Evolutionary conservation across 2,329 filamentous ascomycete species (phyloP).

Genomic region (Curvularia verruculosa): DNA sequence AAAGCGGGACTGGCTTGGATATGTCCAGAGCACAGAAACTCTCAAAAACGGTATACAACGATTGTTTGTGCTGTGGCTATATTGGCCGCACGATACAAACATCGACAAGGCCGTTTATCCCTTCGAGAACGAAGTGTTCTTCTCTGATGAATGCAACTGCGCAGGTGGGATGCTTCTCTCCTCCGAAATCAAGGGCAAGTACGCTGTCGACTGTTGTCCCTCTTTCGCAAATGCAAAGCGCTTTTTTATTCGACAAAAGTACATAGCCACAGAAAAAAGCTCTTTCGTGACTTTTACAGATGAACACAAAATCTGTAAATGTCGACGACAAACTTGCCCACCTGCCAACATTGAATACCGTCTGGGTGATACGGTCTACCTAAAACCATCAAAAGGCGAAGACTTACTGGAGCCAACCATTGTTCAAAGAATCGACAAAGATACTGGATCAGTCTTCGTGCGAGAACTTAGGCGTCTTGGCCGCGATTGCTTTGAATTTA

Average conservation of each 20-base stretch:
- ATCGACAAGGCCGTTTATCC: constrained; percentile 72
- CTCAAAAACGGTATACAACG: constrained; percentile 44
- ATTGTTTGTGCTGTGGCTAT: constrained; percentile 76
- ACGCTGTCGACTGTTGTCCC: constrained; percentile 64
- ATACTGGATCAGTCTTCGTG: constrained; percentile 50
- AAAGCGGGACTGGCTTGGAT: constrained; percentile 69
- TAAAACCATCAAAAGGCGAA: constrained; percentile 38
- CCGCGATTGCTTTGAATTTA: constrained; percentile 46
- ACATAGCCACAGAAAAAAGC: constrained; percentile 63
- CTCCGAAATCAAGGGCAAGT: constrained; percentile 63
- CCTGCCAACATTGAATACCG: constrained; percentile 43
- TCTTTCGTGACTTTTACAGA: constrained; percentile 66
- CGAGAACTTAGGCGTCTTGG: constrained; percentile 61
- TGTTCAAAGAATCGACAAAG: constrained; percentile 53
- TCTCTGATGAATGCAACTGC: constrained; percentile 79
- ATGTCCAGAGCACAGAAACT: constrained; percentile 62
- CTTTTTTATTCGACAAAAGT: constrained; percentile 75
- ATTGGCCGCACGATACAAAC: constrained; percentile 72
- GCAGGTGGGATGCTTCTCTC: constrained; percentile 58
- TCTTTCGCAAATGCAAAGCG: constrained; percentile 51
- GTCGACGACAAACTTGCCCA: constrained; percentile 23
- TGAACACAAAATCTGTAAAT: constrained; percentile 63
- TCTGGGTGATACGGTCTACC: constrained; percentile 67
- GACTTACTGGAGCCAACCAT: constrained; percentile 66
- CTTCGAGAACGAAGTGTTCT: constrained; percentile 73